These are phyloP conservation scores for Blakeslea trispora DNA, from an alignment of 371 early-diverging fungal genomes.

Conservation along the genomic window DNA sequence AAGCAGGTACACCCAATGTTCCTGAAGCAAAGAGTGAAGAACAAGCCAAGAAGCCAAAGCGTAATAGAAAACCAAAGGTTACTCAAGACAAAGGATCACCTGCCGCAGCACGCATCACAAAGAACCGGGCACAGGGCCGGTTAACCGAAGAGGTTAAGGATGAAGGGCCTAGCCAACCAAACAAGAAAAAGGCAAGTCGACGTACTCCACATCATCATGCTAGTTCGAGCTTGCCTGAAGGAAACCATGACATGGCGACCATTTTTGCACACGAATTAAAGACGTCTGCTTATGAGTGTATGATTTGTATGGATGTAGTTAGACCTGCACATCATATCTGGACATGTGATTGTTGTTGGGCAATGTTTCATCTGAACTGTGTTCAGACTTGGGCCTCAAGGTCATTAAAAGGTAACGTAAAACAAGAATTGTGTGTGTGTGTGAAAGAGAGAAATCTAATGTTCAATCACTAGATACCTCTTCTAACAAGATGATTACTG, in stretches of 20 bases:
- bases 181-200: conserved; percentile 9
- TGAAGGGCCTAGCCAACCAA: neutral
- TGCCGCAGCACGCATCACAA: conserved; percentile 15
- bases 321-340: conserved; percentile 71
- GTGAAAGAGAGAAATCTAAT: neutral
- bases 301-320: conserved; percentile 91
- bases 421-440: conserved; percentile 1
- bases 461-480: conserved; percentile 22
- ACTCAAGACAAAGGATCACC: neutral
- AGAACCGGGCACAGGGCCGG: conserved; percentile 43
- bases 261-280: conserved; percentile 64
- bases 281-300: conserved; percentile 83
- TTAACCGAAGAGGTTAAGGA: conserved; percentile 26
- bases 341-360: conserved; percentile 89
- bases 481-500: conserved; percentile 35
- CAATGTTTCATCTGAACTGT: conserved; percentile 85
- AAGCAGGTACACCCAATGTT: conserved; percentile 15
- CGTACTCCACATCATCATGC: too few species aligned
- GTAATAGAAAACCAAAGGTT: neutral
- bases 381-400: conserved; percentile 74
- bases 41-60: conserved; percentile 3
- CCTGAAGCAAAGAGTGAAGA: conserved; percentile 7
- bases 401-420: conserved; percentile 56
- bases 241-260: conserved; percentile 59
- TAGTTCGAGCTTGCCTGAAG: conserved; percentile 17